Percentiles rank a stretch among this genome's conserved stretches.
Conservation (phyloP, 1,284 basidiomycete species). For the Microbotryomycetes sp. region DNA sequence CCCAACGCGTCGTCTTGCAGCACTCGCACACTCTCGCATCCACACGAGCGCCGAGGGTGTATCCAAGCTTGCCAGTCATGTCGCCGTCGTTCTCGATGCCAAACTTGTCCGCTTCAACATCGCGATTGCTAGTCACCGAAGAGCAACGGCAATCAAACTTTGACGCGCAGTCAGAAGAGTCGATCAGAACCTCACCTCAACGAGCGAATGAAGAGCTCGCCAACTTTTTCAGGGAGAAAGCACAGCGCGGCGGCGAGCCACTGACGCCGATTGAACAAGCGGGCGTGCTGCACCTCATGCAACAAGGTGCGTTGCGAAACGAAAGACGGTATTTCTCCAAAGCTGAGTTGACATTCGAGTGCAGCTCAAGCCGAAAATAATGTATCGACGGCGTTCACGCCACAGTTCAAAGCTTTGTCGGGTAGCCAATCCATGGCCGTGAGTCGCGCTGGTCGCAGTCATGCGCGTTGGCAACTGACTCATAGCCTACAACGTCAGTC, state of each 20-base stretch:
- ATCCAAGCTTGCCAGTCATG: conserved; percentile 1
- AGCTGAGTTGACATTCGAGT: not conserved
- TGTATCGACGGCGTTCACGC: conserved; percentile 28
- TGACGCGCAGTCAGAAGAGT: not conserved
- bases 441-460: no score
- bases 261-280: conserved; percentile 24
- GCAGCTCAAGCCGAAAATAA: conserved; percentile 8
- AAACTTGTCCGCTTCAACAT: conserved; percentile 6
- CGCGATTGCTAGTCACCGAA: not conserved
- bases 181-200: not conserved
- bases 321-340: not conserved
- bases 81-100: conserved; percentile 14
- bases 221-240: conserved; percentile 20
- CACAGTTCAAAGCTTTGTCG: conserved; percentile 15
- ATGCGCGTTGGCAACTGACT: no score
- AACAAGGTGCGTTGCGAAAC: conserved; percentile 11
- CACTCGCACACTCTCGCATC: not conserved
- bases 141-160: not conserved
- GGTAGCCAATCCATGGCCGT: no score
- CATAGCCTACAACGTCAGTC: no score
- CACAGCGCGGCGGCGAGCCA: conserved; percentile 16
- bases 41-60: not conserved
- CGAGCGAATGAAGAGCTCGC: conserved; percentile 23
- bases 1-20: no score
- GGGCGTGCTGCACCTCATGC: conserved; percentile 22